phyloP scores from a whole-genome alignment of 169 alveolate genomes.

The Eimeria necatrix region DNA sequence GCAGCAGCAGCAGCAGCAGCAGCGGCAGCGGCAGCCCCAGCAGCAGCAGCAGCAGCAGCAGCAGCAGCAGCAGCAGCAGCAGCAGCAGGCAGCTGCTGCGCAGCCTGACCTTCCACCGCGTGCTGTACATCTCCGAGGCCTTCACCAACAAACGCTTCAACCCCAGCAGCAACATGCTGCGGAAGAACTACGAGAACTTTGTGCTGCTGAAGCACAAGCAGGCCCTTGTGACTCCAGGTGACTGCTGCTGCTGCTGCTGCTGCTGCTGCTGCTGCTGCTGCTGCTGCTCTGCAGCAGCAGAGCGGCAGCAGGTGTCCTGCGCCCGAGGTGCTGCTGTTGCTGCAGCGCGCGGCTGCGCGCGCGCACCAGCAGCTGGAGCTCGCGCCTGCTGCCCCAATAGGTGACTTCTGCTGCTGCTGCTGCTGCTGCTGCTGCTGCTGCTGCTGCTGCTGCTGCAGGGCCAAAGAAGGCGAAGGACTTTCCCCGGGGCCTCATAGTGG shows the following conservation, averaged over 20 bases:
- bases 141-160: constrained; percentile 48
- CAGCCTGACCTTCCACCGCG: constrained; percentile 36
- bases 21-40: neutral
- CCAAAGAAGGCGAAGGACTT: constrained; percentile 56
- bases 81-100: neutral
- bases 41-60: constrained; percentile 32
- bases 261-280: constrained; percentile 11
- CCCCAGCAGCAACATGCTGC: constrained; percentile 54
- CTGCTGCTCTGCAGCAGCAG: too few relatives aligned
- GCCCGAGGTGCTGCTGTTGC: too few relatives aligned
- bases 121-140: constrained; percentile 53
- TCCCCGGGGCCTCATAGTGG: constrained; percentile 44
- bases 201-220: constrained; percentile 42
- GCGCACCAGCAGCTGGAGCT: neutral
- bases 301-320: too few relatives aligned
- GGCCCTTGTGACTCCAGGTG: constrained; percentile 67
- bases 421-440: neutral
- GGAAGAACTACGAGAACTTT: constrained; percentile 73
- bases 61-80: neutral
- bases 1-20: constrained; percentile 20
- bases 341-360: too few relatives aligned
- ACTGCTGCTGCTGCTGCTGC: neutral
- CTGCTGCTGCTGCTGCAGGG: constrained; percentile 40
- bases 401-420: neutral
- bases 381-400: neutral